Base-by-base conservation (phyloP, 2,329 filamentous ascomycete species). In the Nemania sp. region DNA sequence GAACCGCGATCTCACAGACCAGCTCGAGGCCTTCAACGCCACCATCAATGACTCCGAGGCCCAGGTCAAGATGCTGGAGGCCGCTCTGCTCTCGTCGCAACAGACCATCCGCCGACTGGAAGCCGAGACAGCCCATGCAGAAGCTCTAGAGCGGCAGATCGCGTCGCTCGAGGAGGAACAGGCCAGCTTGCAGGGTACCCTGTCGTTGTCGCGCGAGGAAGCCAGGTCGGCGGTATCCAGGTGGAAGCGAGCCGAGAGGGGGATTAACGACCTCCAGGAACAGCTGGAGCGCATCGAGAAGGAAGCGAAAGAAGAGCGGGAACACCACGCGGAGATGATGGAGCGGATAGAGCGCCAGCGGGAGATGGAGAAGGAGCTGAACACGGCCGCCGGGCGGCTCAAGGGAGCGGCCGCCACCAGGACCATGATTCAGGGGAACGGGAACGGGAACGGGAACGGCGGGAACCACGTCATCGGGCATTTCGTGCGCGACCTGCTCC, bases 401-500 rank as follows among this genome's bases (percentile, higher is more conserved):
- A 95, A 94, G 75, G 90, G 90, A 10, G 90, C 90, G 12, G 92
- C 92, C 2, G 91, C 89, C 0, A 82, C 83, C 29, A 89, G 87
- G 66, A 86, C 87, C 2, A 77, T 90, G 42, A 82, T 82, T 3
- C 81, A 83, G 3, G 81, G 84, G 32, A 84, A 84, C 66, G 80
- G 79, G 57, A n/a, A n/a, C n/a, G n/a, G n/a, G n/a, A n/a, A n/a
- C n/a, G 81, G 84, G 32, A 84, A 84, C 66, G 80, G 79, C 57
- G 82, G 85, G 10, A 86, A 81, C 63, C 87, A 81, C 59, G 91
- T 96, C 39, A 91, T 98, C n/a, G 93, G 91, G 18, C 91, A 96
- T 72, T 98, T 99, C 69, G 95, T 99, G 57, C 92, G 93, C 67
- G 95, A 98, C 73, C 90, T 99, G 57, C 80, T 99, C 17, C 89